Percentiles rank a stretch among this genome's conserved stretches.
Evolutionary conservation across 257 asterid species (phyloP).

Genomic region (Solanum chilense): DNA sequence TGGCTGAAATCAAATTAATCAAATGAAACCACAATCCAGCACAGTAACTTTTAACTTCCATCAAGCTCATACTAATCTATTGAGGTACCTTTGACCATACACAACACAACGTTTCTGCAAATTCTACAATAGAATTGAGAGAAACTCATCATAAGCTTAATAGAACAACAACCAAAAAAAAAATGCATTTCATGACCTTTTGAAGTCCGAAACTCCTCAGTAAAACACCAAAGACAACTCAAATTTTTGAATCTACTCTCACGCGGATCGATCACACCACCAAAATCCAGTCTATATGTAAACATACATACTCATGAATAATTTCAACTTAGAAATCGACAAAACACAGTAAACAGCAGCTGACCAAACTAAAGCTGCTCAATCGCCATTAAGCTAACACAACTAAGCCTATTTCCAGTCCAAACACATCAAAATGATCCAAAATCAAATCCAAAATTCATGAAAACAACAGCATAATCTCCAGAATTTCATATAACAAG

Average conservation of each 20-base stretch:
- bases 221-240: background rate
- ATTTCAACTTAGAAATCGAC: background rate
- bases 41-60: background rate
- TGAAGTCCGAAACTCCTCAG: background rate
- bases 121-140: background rate
- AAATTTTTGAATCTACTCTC: background rate
- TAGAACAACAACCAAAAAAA: background rate
- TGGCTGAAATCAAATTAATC: background rate
- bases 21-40: background rate
- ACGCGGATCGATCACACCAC: background rate
- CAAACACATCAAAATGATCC: background rate
- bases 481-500: background rate
- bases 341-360: background rate
- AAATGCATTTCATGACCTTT: background rate
- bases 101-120: background rate
- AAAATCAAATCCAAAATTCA: background rate
- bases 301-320: background rate
- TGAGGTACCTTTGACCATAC: background rate
- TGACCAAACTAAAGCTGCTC: background rate
- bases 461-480: background rate
- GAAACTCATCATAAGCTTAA: background rate
- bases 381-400: background rate
- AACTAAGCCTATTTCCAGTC: background rate
- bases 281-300: background rate
- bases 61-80: background rate